phyloP scores from a whole-genome alignment of 2,329 filamentous ascomycete genomes.

The Hirsutella rhossiliensis region DNA sequence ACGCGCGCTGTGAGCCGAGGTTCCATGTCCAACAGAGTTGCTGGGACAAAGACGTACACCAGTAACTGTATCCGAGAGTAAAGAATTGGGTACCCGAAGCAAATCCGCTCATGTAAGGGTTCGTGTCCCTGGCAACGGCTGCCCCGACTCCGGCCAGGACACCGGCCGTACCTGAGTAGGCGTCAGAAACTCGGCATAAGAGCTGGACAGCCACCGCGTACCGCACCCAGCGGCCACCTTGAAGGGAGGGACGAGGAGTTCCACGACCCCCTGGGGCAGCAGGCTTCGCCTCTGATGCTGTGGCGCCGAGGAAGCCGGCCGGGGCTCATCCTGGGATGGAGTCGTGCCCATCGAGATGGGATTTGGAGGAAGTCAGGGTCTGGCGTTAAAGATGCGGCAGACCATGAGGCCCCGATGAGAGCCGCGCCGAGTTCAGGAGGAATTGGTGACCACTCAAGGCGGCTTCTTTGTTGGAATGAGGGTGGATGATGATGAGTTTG shows the following conservation, averaged over 20 bases:
- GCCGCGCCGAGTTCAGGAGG: no score
- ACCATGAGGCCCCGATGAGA: no score
- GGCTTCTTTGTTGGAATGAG: no score
- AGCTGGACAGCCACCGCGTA: conserved; percentile 14
- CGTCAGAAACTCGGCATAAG: conserved; percentile 7
- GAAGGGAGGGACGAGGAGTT: conserved; percentile 37
- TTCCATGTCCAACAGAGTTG: neutral
- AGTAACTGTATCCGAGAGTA: conserved; percentile 63
- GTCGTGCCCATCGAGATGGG: conserved; percentile 6
- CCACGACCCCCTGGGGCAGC: conserved; percentile 29
- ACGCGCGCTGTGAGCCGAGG: conserved; percentile 22
- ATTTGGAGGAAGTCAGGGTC: no score
- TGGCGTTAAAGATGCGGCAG: no score
- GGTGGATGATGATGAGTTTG: no score
- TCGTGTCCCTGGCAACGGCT: conserved; percentile 58
- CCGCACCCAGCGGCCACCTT: conserved; percentile 49
- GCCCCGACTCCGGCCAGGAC: conserved; percentile 53
- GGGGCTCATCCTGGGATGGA: conserved; percentile 5
- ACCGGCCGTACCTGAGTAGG: conserved; percentile 42
- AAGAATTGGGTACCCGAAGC: conserved; percentile 73
- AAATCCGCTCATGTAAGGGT: conserved; percentile 58
- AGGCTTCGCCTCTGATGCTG: conserved; percentile 20
- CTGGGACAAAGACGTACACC: conserved; percentile 38
- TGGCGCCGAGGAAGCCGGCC: conserved; percentile 7
- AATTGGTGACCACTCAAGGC: no score